Conservation (phyloP, 495 filamentous ascomycete species). For the Bathelium albidoporum region DNA sequence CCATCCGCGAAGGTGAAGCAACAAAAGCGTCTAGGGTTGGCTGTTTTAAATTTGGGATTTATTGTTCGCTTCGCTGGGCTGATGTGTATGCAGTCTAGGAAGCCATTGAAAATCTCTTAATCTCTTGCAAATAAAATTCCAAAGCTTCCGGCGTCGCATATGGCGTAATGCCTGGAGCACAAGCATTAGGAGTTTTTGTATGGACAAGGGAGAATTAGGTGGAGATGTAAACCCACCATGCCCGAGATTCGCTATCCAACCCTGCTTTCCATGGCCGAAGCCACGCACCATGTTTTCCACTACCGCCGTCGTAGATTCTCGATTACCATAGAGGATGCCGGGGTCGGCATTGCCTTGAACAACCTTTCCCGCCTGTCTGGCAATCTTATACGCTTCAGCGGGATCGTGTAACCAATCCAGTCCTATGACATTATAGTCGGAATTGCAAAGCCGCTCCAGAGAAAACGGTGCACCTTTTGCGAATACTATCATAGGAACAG, state of each 20-base stretch:
- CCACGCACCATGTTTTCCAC: slow-evolving; percentile 78
- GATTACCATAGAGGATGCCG: slow-evolving; percentile 79
- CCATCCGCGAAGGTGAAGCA: too few species aligned
- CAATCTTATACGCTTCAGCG: slow-evolving; percentile 66
- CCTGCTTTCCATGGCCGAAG: slow-evolving; percentile 78
- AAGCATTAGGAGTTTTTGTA: slow-evolving; percentile 8
- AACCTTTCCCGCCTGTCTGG: slow-evolving; percentile 53
- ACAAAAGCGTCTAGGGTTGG: too few species aligned
- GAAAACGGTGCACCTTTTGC: slow-evolving; percentile 99
- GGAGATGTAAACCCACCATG: slow-evolving; percentile 54
- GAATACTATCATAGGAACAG: slow-evolving; percentile 96
- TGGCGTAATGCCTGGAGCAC: slow-evolving; percentile 71
- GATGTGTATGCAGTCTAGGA: not conserved
- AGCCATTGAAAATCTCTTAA: slow-evolving; percentile 52
- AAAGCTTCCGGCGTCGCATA: slow-evolving; percentile 87
- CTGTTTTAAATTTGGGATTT: too few species aligned
- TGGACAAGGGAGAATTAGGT: not conserved
- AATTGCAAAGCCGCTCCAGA: slow-evolving; percentile 72
- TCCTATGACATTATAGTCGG: slow-evolving; percentile 86
- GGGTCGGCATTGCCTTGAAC: slow-evolving; percentile 95
- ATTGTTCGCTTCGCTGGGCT: too few species aligned
- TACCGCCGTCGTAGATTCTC: slow-evolving; percentile 61
- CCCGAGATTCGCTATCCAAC: slow-evolving; percentile 78
- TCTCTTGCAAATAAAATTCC: slow-evolving; percentile 86
- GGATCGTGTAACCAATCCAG: slow-evolving; percentile 94